Percentiles rank a stretch among this genome's conserved stretches.
Conservation (phyloP, 345 rosid species). For the Pugionium dolabratum region DNA sequence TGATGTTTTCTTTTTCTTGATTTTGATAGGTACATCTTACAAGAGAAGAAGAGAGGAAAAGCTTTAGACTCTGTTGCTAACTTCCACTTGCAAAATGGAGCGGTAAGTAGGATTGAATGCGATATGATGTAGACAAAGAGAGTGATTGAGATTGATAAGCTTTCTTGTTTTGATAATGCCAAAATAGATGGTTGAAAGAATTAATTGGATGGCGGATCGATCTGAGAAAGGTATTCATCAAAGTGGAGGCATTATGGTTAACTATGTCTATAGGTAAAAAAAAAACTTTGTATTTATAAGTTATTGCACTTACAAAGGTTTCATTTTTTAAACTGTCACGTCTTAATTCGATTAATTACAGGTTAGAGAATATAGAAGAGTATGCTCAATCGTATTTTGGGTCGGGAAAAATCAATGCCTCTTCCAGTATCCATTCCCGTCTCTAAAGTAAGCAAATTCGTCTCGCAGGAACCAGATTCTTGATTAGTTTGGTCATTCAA, state of each 20-base stretch:
- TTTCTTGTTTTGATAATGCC: slow-evolving; percentile 4
- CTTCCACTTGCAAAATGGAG: slow-evolving; percentile 98
- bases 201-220: slow-evolving; percentile 93
- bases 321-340: background rate
- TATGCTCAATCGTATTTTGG: slow-evolving; percentile 76
- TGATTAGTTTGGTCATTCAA: slow-evolving; percentile 14
- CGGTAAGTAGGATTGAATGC: slow-evolving; percentile 49
- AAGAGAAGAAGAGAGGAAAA: slow-evolving; percentile 95
- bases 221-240: slow-evolving; percentile 72
- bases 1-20: background rate
- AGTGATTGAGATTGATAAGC: slow-evolving; percentile 9
- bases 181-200: slow-evolving; percentile 81
- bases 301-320: background rate
- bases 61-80: slow-evolving; percentile 95
- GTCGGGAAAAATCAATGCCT: slow-evolving; percentile 66
- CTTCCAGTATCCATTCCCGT: slow-evolving; percentile 44
- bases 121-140: background rate
- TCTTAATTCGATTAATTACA: slow-evolving; percentile 26
- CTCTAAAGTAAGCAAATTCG: slow-evolving; percentile 17
- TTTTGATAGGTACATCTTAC: slow-evolving; percentile 68
- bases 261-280: slow-evolving; percentile 79
- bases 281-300: background rate
- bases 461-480: background rate
- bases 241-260: slow-evolving; percentile 91
- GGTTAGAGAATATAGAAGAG: slow-evolving; percentile 79